Evolutionary conservation across 2,329 filamentous ascomycete genomes (phyloP).

Genomic region (Pseudocercospora vitis): DNA sequence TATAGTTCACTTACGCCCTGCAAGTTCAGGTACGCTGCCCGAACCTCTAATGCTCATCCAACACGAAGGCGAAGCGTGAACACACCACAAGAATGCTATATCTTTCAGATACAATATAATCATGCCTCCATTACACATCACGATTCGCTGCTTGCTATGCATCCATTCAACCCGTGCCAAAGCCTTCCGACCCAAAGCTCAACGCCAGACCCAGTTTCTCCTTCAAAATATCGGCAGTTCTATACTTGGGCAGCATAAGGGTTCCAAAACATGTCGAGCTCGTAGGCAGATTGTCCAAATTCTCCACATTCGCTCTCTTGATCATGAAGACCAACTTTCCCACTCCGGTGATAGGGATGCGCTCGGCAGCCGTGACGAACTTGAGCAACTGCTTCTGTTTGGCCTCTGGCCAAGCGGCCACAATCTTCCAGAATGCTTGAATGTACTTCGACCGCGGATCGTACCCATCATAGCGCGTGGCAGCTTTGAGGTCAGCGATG

Average conservation of each 20-base stretch:
- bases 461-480: constrained; percentile 80
- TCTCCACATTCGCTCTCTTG: constrained; percentile 70
- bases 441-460: constrained; percentile 68
- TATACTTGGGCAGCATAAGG: constrained; percentile 80
- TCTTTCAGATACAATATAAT: no score
- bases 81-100: no score
- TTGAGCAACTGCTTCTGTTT: constrained; percentile 79
- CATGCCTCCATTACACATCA: no score
- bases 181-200: constrained; percentile 76
- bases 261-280: constrained; percentile 93
- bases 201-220: constrained; percentile 81
- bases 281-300: constrained; percentile 66
- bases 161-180: constrained; percentile 55
- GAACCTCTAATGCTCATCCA: no score
- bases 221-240: constrained; percentile 65
- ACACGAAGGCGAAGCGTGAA: no score
- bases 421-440: constrained; percentile 79
- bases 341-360: constrained; percentile 84
- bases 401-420: constrained; percentile 64
- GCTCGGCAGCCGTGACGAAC: constrained; percentile 91
- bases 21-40: no score
- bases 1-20: no score
- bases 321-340: constrained; percentile 80
- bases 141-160: no score
- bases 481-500: constrained; percentile 67